Conservation (phyloP, 495 filamentous ascomycete species). For the Aspergillus nidulans region DNA sequence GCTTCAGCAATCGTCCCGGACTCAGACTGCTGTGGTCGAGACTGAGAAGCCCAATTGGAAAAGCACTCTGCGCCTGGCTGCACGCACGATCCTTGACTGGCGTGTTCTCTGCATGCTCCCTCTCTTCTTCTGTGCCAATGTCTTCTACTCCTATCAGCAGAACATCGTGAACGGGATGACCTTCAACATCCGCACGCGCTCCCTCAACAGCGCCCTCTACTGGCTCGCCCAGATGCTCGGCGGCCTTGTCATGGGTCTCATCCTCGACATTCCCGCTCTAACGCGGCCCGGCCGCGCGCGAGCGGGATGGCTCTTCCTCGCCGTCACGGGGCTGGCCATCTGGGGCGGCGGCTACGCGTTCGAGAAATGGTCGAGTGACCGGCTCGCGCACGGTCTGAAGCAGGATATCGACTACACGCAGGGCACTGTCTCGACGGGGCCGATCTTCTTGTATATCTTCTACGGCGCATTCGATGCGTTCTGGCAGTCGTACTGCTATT, state of each 20-base stretch:
- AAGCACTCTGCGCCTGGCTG: neutral
- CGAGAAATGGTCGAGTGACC: constrained; percentile 39
- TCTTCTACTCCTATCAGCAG: constrained; percentile 74
- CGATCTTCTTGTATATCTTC: constrained; percentile 53
- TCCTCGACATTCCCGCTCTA: constrained; percentile 41
- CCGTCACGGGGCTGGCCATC: constrained; percentile 43
- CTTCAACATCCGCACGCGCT: constrained; percentile 46
- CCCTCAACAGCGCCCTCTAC: constrained; percentile 50
- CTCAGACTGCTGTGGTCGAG: no score
- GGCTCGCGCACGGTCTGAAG: constrained; percentile 27
- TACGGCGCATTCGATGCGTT: constrained; percentile 50
- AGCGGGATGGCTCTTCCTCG: constrained; percentile 42
- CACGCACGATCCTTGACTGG: constrained; percentile 29
- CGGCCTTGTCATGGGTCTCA: constrained; percentile 44
- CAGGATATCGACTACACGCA: constrained; percentile 40
- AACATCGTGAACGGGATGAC: constrained; percentile 49
- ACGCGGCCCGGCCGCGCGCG: constrained; percentile 38
- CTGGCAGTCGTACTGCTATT: constrained; percentile 80
- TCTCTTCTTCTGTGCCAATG: constrained; percentile 62
- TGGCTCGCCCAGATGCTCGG: constrained; percentile 54
- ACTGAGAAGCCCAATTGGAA: no score
- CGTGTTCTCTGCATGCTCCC: constrained; percentile 46
- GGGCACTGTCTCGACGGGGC: constrained; percentile 38
- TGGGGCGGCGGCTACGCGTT: constrained; percentile 54
- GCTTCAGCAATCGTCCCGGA: no score